phyloP scores from a whole-genome alignment of 2,329 filamentous ascomycete species.

The Penicillium sp. region DNA sequence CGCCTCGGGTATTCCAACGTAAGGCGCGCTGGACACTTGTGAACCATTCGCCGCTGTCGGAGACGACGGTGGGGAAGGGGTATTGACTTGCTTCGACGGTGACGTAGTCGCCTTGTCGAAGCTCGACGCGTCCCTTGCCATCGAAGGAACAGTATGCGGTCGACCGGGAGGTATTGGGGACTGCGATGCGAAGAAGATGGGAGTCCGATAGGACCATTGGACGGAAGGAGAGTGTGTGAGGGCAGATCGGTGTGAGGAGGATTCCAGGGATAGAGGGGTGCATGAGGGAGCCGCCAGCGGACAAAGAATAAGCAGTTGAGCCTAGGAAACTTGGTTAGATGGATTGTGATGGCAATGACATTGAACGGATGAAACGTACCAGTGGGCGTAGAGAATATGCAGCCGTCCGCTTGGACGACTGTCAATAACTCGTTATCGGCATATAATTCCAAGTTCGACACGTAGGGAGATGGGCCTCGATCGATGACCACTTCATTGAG shows the following conservation, averaged over 20 bases:
- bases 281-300: constrained; percentile 90
- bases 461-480: constrained; percentile 91
- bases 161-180: constrained; percentile 80
- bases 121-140: constrained; percentile 91
- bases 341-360: neutral
- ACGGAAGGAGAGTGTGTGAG: constrained; percentile 92
- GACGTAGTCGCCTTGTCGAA: constrained; percentile 90
- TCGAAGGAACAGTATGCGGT: constrained; percentile 98
- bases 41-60: constrained; percentile 91
- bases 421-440: constrained; percentile 94
- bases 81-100: constrained; percentile 96
- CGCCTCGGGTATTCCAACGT: constrained; percentile 91
- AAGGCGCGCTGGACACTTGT: constrained; percentile 90
- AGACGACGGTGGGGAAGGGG: constrained; percentile 93
- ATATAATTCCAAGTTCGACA: constrained; percentile 94
- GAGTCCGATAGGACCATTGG: constrained; percentile 98
- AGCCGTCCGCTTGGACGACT: constrained; percentile 93
- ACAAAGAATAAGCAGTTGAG: constrained; percentile 92
- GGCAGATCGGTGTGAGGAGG: constrained; percentile 94
- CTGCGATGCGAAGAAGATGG: constrained; percentile 83
- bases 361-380: constrained; percentile 47
- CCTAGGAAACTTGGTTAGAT: constrained; percentile 39
- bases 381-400: constrained; percentile 96
- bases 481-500: constrained; percentile 98
- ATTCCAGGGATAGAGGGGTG: constrained; percentile 97